Base-by-base conservation (phyloP, 2,329 filamentous ascomycete genomes). In the Pyrenophora tritici-repentis region DNA sequence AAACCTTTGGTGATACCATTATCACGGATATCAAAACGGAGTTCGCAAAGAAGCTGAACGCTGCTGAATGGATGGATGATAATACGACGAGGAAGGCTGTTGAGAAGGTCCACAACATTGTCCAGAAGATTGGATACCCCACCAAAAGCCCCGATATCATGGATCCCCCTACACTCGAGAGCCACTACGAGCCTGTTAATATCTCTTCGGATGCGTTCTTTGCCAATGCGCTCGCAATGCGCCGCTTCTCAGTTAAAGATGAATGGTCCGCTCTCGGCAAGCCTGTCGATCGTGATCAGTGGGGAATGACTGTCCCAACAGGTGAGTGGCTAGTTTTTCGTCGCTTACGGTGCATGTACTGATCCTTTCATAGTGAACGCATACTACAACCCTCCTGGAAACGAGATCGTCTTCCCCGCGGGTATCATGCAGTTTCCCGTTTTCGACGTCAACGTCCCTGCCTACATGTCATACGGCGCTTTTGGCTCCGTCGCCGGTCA, bases 1-100 rank as follows among this genome's bases (percentile, higher is more conserved):
- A 88, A 66, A 73, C 82, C 3, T 82, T 88, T 38, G 86, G 86
- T 13, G 84, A 89, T 50, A 80, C 84, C 46, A 85, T 91, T 58
- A 82, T 90, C n/a, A 81, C 81, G 8, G 85, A 89, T 57, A 86
- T 91, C 66, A 88, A 88, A 69, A 77, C 81, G 13, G 80, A 83
- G 16, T 90, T 90, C 61, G 80, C 82, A 3, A 79, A 82, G 49
- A 86, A 83, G 51, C 73, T 89, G 38, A 76, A 81, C 31, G 71
- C 75, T 2, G 82, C 83, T 0, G 73, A 78, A 13, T 90, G 87
- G 87, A 87, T 88, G 81, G 83, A 85, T 36, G 74, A 82, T 2
- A 77, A 82, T 37, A 83, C 86, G 16, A 81, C 81, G 37, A 75
- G 81, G 45, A 75, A 84, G 6, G 85, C 85, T 2, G 82, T 84